Base-by-base conservation (phyloP, 768 basidiomycete genomes). In the Daedalea quercina region DNA sequence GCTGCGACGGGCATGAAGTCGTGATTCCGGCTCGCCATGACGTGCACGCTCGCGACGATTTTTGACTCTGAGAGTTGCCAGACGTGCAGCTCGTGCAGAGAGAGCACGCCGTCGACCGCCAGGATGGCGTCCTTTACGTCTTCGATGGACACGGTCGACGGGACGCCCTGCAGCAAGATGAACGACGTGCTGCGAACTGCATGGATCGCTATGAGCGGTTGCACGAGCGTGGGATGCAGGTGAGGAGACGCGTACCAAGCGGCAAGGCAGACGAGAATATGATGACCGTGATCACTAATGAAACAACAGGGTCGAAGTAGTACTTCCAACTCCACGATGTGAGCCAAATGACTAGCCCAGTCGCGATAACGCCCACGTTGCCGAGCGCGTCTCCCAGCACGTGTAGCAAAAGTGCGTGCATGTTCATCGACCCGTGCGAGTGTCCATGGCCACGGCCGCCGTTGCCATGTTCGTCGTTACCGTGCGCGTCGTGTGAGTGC, bases 21-120 rank as follows among this genome's bases (percentile, higher is more conserved):
- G 52, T 82, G 78, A 20, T 81, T 80, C 46, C 84, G 78, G 35
- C 84, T 84, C 8, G 93, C 83, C 60, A 90, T 80, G 45, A 99
- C 91, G 69, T 99, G 96, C 23, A 99, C 95, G 1, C 90, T 94
- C 9, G 94, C 94, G 41, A 99, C 87, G 51, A 94, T 83, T 66
- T 96, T 97, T 52, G 80, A 83, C 70, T 99, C 96, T 9, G 92
- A 94, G 45, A 99, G 79, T 63, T 95, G 93, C 96, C 96, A 99
- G 50, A 98, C 82, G 69, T 99, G 96, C 24, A 99, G 77, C 65
- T 97, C 92, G 62, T 98, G 96, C 25, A 98, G 73, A 22, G 88
- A 89, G 49, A 85, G 70, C 24, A 94, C 96, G 45, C 96, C 95
- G 3, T 87, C 78, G 23, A 97, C 88, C 3, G 72, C 73, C 13